These are phyloP conservation scores for Trichoderma virens DNA, from an alignment of 495 filamentous ascomycete genomes.

Conservation along the genomic window DNA sequence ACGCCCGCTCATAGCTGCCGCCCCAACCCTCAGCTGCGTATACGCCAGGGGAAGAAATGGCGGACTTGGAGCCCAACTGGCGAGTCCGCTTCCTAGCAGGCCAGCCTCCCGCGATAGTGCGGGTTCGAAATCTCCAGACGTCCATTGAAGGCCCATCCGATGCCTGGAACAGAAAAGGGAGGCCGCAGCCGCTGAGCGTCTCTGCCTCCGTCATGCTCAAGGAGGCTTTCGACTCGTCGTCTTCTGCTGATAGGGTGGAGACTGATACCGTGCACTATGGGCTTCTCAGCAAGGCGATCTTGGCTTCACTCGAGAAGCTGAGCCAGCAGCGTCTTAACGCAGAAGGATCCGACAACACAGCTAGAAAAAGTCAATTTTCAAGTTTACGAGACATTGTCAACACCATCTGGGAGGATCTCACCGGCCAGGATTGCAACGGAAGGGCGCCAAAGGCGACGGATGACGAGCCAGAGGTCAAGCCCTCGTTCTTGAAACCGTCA, in stretches of 20 bases:
- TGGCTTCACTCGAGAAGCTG: constrained; percentile 25
- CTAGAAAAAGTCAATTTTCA: background rate
- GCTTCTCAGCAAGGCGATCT: constrained; percentile 45
- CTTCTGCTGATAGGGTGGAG: constrained; percentile 39
- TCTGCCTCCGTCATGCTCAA: constrained; percentile 42
- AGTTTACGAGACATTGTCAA: background rate
- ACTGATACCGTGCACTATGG: constrained; percentile 56
- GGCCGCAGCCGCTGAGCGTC: constrained; percentile 46
- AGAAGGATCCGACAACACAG: background rate
- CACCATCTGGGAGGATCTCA: background rate
- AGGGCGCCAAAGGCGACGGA: background rate
- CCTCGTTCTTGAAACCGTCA: constrained; percentile 21
- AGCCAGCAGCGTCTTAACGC: background rate
- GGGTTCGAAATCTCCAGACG: constrained; percentile 44
- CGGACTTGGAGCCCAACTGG: constrained; percentile 23
- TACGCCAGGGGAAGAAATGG: background rate
- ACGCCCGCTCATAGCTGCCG: background rate
- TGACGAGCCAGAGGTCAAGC: background rate
- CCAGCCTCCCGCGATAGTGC: constrained; percentile 33
- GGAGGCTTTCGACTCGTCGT: constrained; percentile 38
- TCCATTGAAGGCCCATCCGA: constrained; percentile 36
- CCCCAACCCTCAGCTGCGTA: background rate
- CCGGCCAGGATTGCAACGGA: background rate
- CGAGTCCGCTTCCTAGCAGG: constrained; percentile 25
- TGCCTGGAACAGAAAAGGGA: constrained; percentile 46